Evolutionary conservation across 2,329 filamentous ascomycete genomes (phyloP), one percentile per base, ranked within the genome.

Genomic region (Fusarium caatingaense): DNA sequence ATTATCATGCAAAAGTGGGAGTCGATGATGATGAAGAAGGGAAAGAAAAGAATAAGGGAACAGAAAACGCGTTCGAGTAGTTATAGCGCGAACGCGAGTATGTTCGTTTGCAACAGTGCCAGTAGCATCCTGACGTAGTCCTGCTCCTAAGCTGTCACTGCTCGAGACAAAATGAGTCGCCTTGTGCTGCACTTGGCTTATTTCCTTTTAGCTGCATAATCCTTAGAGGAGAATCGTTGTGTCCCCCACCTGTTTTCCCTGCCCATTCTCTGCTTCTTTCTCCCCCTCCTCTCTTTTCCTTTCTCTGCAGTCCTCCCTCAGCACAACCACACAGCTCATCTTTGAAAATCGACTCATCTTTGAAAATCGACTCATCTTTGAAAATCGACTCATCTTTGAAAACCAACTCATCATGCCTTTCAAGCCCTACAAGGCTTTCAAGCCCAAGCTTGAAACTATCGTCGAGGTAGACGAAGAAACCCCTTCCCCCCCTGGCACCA

Each of bases 151-250:
- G 18, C 34, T 37, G 34, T n/a, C 34, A n/a, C 6, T 37, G 34
- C 2, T 8, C 0, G 18, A n/a, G 34, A 37, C 18, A 0, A 7
- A 37, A n/a, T n/a, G 18, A n/a, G 18, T 37, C 34, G 1, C 18
- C 34, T 7, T n/a, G 0, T 37, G 18, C 18, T 37, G 34, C 18
- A n/a, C 34, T 37, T n/a, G 12, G 34, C 3, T 2, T 37, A 37
- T 3, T 37, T 37, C 1, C 18, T 12, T 2, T 3, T 12, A n/a
- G 18, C 34, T 37, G 34, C 34, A 18, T 37, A n/a, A n/a, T 18
- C 2, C 34, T 3, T 3, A 12, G 34, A n/a, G 34, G 34, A 37
- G 2, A 37, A n/a, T n/a, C 18, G 2, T 18, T n/a, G 1, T 37
- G 34, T 37, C 34, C 6, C 34, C 18, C 34, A n/a, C 34, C 34